phyloP scores from a whole-genome alignment of 208 protist genomes.

The Wallacemonas collosoma region DNA sequence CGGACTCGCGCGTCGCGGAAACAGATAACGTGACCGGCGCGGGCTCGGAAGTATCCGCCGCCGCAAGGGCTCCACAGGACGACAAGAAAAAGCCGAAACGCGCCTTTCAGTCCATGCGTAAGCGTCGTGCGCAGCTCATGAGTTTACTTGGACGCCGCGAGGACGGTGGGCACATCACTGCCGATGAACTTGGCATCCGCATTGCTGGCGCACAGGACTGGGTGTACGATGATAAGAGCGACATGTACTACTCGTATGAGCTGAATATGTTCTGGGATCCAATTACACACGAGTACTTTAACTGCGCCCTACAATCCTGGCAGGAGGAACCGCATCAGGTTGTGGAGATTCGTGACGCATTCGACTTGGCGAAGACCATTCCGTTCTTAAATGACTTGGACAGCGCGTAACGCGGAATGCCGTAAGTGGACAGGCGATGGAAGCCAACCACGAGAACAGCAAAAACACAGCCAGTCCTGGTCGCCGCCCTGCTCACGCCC shows the following conservation, averaged over 20 bases:
- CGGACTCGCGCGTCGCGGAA: too few relatives aligned
- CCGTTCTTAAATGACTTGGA: conserved; percentile 15
- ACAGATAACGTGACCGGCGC: background rate
- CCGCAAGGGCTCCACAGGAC: background rate
- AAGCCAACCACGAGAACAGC: background rate
- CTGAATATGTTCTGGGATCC: conserved; percentile 85
- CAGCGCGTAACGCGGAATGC: background rate
- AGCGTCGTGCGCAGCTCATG: conserved; percentile 14
- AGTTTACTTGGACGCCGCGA: conserved; percentile 41
- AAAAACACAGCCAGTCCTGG: background rate
- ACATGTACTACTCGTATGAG: conserved; percentile 83
- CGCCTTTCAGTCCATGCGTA: conserved; percentile 2
- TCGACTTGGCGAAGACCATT: conserved; percentile 8
- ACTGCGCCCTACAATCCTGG: conserved; percentile 61
- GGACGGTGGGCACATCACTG: conserved; percentile 59
- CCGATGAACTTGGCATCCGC: conserved; percentile 60
- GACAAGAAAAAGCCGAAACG: conserved; percentile 5
- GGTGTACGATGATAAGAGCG: conserved; percentile 82
- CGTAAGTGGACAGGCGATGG: background rate
- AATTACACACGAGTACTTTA: conserved; percentile 72
- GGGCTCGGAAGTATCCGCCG: background rate
- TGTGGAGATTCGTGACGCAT: conserved; percentile 36
- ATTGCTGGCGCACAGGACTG: conserved; percentile 78
- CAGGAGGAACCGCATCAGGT: conserved; percentile 55
- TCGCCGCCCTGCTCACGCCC: too few relatives aligned